These are phyloP conservation scores for Fistulifera solaris DNA, from an alignment of 108 stramenopile genomes.

Conservation along the genomic window DNA sequence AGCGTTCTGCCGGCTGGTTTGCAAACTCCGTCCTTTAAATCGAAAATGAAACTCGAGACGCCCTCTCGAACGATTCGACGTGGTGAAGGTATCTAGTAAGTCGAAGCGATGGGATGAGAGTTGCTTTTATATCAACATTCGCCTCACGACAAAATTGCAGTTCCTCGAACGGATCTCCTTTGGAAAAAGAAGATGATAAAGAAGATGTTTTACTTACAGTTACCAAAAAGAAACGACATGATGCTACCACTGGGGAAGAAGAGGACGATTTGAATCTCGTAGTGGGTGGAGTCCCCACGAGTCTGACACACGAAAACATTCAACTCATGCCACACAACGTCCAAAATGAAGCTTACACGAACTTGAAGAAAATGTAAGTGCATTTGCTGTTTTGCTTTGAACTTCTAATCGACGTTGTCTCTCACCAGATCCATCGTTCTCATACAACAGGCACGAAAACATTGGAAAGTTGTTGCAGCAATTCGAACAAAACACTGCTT, in stretches of 20 bases:
- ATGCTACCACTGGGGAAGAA: slow-evolving; percentile 1
- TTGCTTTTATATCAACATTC: slow-evolving; percentile 8
- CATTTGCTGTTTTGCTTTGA: too few species aligned
- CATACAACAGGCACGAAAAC: too few species aligned
- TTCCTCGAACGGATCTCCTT: slow-evolving; percentile 61
- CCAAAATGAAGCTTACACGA: too few species aligned
- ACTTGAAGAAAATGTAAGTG: too few species aligned
- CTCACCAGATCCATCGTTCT: too few species aligned
- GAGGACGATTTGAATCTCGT: too few species aligned
- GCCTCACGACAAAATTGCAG: slow-evolving; percentile 14
- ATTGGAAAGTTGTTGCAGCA: too few species aligned
- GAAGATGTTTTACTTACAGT: slow-evolving; percentile 59
- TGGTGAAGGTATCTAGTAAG: slow-evolving; percentile 54
- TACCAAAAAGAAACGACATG: slow-evolving; percentile 33
- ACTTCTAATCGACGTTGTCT: too few species aligned
- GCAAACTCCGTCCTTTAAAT: slow-evolving; percentile 4
- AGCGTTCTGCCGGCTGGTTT: background rate
- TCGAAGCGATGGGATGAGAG: slow-evolving; percentile 2
- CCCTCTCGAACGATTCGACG: slow-evolving; percentile 42
- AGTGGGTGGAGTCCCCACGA: too few species aligned
- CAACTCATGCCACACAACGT: too few species aligned
- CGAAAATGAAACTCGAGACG: slow-evolving; percentile 6
- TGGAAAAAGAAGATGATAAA: slow-evolving; percentile 47
- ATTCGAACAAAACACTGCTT: too few species aligned
- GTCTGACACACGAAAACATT: too few species aligned